Base-by-base conservation (phyloP, 2,329 filamentous ascomycete species). In the Aspergillus fijiensis region DNA sequence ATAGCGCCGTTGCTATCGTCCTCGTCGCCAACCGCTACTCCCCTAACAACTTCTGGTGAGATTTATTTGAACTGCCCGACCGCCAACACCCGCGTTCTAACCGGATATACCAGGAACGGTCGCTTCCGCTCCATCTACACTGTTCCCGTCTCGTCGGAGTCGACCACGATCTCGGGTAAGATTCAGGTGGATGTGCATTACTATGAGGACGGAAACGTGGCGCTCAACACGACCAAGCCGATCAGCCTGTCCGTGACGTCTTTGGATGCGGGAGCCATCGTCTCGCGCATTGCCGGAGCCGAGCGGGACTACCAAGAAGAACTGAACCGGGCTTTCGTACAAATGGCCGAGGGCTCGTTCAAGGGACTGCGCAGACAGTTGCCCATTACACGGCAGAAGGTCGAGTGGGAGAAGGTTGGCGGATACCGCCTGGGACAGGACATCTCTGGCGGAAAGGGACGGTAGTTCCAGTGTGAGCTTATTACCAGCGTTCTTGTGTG, bases 151-250 rank as follows among this genome's bases (percentile, higher is more conserved):
- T 80, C 87, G 1, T 67, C 72, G 5, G 67, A 71, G 5, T 68
- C 74, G 25, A 82, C 83, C 65, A 82, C 82, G 51, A 80, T 98
- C 49, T 87, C 88, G 42, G 95, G 95, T 69, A 87, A 84, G 60
- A 88, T 98, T 77, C 92, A 94, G 76, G 91, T 97, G 57, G 93
- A 98, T 69, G 94, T 99, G 55, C 95, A 99, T 82, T 99, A 99
- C 84, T 99, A 99, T 81, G 95, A 99, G 80, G 96, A 99, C 74
- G 95, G 95, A 63, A 99, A 99, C 74, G 95, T 99, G 60, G 89
- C 95, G 2, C 85, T 99, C 61, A 84, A 94, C 64, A 97, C 95
- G n/a, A 89, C 86, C 71, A 97, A 97, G 80, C 81, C 89, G 11
- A 75, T 94, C 12, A 82, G 82, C 0, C 75, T 85, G 3, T 85